phyloP scores from a whole-genome alignment of 140 eudicot species.

The Oenanthe javanica region DNA sequence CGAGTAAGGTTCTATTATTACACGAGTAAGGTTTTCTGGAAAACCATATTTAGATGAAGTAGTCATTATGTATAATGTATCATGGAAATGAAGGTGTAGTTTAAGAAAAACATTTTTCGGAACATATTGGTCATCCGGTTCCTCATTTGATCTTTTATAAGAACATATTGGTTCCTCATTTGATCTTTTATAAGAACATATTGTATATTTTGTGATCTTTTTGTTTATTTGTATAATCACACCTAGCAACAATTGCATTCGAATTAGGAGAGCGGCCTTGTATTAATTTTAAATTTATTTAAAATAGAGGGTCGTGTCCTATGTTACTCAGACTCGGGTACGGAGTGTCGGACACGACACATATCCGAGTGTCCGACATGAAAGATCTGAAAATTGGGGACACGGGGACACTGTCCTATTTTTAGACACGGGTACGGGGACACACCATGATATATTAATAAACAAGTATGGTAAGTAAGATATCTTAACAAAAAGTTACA shows the following conservation, averaged over 20 bases:
- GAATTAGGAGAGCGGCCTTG: not conserved
- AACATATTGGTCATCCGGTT: not conserved
- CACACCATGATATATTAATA: too few relatives aligned
- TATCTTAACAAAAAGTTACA: too few relatives aligned
- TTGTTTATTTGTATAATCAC: not conserved
- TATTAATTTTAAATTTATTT: not conserved
- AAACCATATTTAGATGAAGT: not conserved
- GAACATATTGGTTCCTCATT: not conserved
- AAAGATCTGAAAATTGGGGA: too few relatives aligned
- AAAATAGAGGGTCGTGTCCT: too few relatives aligned
- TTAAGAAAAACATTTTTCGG: too few relatives aligned
- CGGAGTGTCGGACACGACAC: too few relatives aligned
- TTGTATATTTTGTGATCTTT: not conserved
- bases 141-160: not conserved
- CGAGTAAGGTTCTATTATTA: not conserved
- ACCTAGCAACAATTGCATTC: not conserved
- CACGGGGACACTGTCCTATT: too few relatives aligned
- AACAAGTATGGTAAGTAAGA: too few relatives aligned
- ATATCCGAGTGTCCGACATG: too few relatives aligned
- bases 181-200: not conserved
- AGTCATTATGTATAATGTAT: not conserved
- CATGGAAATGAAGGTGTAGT: not conserved
- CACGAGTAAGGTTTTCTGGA: too few relatives aligned
- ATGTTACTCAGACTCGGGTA: too few relatives aligned
- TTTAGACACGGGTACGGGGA: too few relatives aligned